Percentiles rank a stretch among this genome's conserved stretches.
phyloP scores from a whole-genome alignment of 2,329 filamentous ascomycete genomes.

The Aspergillus melleus region DNA sequence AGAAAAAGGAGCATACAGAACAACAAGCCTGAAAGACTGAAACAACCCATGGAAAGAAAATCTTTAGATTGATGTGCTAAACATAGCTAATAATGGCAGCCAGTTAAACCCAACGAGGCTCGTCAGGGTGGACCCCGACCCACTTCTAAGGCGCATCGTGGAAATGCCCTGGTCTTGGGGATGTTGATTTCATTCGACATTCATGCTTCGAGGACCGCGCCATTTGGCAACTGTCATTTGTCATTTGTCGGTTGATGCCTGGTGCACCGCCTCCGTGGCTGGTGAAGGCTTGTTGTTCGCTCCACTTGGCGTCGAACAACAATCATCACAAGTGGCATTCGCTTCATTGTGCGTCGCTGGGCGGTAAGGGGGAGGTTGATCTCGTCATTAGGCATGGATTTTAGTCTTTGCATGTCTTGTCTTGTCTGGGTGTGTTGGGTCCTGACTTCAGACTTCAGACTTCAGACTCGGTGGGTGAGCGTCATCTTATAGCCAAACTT shows the following conservation, averaged over 20 bases:
- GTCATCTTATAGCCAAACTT: not conserved
- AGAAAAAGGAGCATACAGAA: not conserved
- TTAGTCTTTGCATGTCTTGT: too few relatives aligned
- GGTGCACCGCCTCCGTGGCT: slow-evolving; percentile 29
- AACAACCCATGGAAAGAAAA: not conserved
- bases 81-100: not conserved
- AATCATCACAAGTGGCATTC: not conserved
- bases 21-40: not conserved
- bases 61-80: not conserved
- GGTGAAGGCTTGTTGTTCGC: slow-evolving; percentile 7
- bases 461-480: too few relatives aligned
- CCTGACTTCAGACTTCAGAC: too few relatives aligned
- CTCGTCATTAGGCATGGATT: not conserved
- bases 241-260: slow-evolving; percentile 5
- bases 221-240: not conserved
- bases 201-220: too few relatives aligned
- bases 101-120: not conserved
- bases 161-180: not conserved
- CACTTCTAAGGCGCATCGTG: slow-evolving; percentile 1
- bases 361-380: not conserved
- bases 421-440: too few relatives aligned
- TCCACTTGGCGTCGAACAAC: slow-evolving; percentile 9
- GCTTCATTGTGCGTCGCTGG: not conserved
- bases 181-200: too few relatives aligned
- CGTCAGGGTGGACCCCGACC: not conserved